Evolutionary conservation across 371 early-diverging fungal genomes (phyloP), one percentile per base, ranked within the genome.

Genomic region (Lichtheimia ornata): DNA sequence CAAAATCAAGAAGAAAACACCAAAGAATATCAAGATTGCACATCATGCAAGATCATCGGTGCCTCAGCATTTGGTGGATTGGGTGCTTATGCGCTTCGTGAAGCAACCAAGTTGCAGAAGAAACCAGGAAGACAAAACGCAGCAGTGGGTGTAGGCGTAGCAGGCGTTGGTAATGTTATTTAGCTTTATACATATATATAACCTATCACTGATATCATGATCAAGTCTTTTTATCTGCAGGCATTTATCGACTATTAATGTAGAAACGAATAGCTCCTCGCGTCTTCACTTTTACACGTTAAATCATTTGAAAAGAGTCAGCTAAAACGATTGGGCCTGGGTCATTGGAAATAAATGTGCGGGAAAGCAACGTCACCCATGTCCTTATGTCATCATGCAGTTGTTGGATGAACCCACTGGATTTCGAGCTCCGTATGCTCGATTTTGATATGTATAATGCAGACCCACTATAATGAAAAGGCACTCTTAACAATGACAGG

Each of bases 21-120:
- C 1, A 40, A 62, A 28, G 57, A 56, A 20, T 79, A 70, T 56
- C 30, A 75, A 53, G 81, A 80, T 51, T 80, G 81, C 43, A 51
- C 75, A 14, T 63, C 81, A 1, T 80, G 81, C 54, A 77, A 72
- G 60, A 20, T 80, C 7, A 75, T 73, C 6, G 81, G 81, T 13
- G 72, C 71, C 17, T 51, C 63, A 35, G 76, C 69, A 11, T 77
- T 80, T 63, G 55, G 69, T 42, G 75, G 70, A 28, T 57, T 80
- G 35, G 81, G 81, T 15, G 69, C 45, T 1, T 80, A 80, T 63
- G 77, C 77, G 15, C 58, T 80, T 25, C 63, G 54, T 28, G 76
- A 80, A 47, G 73, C 81, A 9, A 42, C 41, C 4, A 62, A 63
- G 25, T 18, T 80, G n/a, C 63, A 72, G 41, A 73, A 68, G 43